Evolutionary conservation across 306 rosid genomes (phyloP), one percentile per base, ranked within the genome.

Genomic region (Delonix regia): DNA sequence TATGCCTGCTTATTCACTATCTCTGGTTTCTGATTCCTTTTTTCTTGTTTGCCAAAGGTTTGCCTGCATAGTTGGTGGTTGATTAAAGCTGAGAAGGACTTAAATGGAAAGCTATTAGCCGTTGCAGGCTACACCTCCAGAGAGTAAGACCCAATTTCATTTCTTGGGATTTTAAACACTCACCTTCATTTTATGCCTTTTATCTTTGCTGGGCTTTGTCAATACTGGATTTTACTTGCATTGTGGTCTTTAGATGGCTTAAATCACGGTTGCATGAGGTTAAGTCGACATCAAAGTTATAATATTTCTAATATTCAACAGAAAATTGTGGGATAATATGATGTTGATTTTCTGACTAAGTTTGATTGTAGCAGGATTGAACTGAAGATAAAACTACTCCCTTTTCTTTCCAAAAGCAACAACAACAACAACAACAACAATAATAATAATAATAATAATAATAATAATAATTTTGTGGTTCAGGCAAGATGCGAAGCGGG

Each of bases 31-130:
- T 69, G 12, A 64, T 30, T 22, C 19, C 0, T 21, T 62, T 53
- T 33, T 19, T 59, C 28, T 44, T 48, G n/a, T 64, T 53, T 78
- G 6, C 44, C 38, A 0, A 78, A 90, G 98, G 86, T 90, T 19
- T 79, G 80, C 38, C 75, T 90, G 82, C 61, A 69, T 65, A 86
- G 83, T 81, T 93, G 98, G 98, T 93, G 97, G 96, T 60, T 93
- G 75, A 36, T 61, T 60, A 81, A 69, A 73, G 77, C 90, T 10
- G 59, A 75, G 49, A 73, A 39, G 4, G 85, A 85, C 78, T 72
- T 52, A 79, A 22, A 81, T 24, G 88, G 87, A 49, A 88, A 84
- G 51, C 52, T 85, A 61, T 84, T 93, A 27, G 93, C 91, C 68
- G 81, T 93, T 27, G 86, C 91, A 9, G 97, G 97, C 47, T 11